Evolutionary conservation across 768 basidiomycete genomes (phyloP).

Genomic region (Cyathus striatus): DNA sequence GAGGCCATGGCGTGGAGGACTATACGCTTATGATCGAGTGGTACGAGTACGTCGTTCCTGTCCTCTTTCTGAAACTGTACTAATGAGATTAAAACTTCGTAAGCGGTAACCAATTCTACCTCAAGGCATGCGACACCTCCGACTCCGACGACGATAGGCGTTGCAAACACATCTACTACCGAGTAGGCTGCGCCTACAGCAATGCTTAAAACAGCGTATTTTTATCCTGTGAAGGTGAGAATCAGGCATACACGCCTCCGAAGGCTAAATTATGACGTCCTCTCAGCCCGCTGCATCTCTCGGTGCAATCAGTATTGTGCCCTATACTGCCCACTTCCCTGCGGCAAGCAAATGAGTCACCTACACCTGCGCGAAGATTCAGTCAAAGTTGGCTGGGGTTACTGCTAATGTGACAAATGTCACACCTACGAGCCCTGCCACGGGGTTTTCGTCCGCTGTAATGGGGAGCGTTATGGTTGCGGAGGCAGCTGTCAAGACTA

Average conservation of each 20-base stretch:
- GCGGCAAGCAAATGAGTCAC: no score
- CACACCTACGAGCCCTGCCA: no score
- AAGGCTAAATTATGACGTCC: conserved; percentile 35
- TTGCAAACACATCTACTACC: conserved; percentile 68
- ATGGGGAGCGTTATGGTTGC: no score
- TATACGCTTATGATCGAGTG: conserved; percentile 60
- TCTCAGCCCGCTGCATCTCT: conserved; percentile 34
- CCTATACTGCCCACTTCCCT: conserved; percentile 34
- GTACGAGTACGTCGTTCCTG: conserved; percentile 57
- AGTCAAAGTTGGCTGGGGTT: no score
- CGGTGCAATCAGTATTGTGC: conserved; percentile 27
- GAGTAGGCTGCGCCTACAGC: conserved; percentile 64
- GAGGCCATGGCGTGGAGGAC: conserved; percentile 31
- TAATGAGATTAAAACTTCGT: conserved; percentile 46
- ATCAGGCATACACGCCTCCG: conserved; percentile 46
- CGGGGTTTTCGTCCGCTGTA: no score
- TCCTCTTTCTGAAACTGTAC: not conserved
- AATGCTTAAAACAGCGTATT: conserved; percentile 51
- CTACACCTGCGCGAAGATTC: no score
- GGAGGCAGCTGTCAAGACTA: no score
- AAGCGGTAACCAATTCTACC: conserved; percentile 55
- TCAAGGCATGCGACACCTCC: conserved; percentile 62
- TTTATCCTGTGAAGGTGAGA: conserved; percentile 55
- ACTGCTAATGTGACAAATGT: no score
- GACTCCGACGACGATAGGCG: conserved; percentile 36